Evolutionary conservation across 2,329 filamentous ascomycete genomes (phyloP).

Genomic region (Botrytis elliptica): DNA sequence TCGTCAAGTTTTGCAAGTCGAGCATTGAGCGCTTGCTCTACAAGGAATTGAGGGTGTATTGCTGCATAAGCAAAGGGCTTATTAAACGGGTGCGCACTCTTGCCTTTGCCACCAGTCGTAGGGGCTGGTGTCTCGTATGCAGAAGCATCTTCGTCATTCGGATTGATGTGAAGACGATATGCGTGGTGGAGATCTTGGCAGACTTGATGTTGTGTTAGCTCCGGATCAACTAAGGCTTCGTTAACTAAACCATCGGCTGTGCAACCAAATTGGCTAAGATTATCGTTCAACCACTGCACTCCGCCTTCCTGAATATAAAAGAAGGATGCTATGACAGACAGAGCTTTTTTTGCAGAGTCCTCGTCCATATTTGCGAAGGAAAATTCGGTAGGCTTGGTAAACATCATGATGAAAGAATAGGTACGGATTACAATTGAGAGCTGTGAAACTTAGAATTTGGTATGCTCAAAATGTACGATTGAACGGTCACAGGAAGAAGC

Average conservation of each 20-base stretch:
- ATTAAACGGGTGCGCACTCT: neutral
- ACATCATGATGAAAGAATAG: neutral
- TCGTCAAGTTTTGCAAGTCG: neutral
- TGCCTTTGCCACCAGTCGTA: neutral
- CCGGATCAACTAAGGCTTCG: neutral
- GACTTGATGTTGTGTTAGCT: neutral
- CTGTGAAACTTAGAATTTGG: neutral
- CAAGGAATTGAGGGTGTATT: neutral
- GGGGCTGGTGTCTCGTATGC: neutral
- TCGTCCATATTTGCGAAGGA: neutral
- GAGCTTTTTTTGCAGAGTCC: neutral
- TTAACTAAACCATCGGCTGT: conserved; percentile 8
- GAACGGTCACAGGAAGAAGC: neutral
- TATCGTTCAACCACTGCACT: neutral
- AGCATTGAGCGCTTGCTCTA: neutral
- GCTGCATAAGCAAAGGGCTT: neutral
- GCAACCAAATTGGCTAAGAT: neutral
- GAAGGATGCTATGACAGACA: neutral
- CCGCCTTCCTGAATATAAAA: neutral
- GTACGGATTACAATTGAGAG: neutral
- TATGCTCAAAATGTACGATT: neutral
- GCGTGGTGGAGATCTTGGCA: neutral
- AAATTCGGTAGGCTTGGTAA: neutral
- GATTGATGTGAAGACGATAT: neutral
- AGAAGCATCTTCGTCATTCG: neutral